Evolutionary conservation across 1,284 basidiomycete genomes (phyloP).

Genomic region (Melampsora americana): DNA sequence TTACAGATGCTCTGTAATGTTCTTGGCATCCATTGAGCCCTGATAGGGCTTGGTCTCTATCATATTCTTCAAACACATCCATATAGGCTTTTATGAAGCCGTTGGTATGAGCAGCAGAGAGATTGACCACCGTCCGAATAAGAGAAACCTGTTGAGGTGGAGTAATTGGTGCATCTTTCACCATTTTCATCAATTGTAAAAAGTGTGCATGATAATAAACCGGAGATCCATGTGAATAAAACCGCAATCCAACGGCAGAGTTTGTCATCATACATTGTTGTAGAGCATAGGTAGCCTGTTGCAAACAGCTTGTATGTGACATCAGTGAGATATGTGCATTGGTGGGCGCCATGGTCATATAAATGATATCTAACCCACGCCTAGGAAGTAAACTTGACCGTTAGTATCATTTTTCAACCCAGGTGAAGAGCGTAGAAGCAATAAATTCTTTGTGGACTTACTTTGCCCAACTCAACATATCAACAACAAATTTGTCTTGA

Average conservation of each 20-base stretch:
- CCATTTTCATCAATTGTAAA: neutral
- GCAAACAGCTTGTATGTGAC: conserved; percentile 12
- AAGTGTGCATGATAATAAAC: conserved; percentile 21
- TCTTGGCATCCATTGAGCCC: conserved; percentile 14
- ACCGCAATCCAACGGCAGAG: neutral
- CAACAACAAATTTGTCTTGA: conserved; percentile 1
- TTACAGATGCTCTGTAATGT: conserved; percentile 11
- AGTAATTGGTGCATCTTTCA: neutral
- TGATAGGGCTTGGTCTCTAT: neutral
- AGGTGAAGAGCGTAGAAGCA: neutral
- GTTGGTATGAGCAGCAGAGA: too few relatives aligned
- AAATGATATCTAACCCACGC: conserved; percentile 6
- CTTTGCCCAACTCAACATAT: too few relatives aligned
- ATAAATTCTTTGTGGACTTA: too few relatives aligned
- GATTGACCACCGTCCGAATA: neutral
- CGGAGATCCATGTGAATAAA: neutral
- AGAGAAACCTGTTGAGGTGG: neutral
- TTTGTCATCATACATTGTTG: conserved; percentile 5
- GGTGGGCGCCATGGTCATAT: neutral
- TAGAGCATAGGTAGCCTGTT: conserved; percentile 15
- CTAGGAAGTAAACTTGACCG: neutral
- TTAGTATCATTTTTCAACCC: too few relatives aligned
- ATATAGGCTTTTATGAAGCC: neutral
- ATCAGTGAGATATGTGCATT: conserved; percentile 5
- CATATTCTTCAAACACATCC: conserved; percentile 8